Base-by-base conservation (phyloP, 1,284 basidiomycete genomes). In the Sparassis latifolia region DNA sequence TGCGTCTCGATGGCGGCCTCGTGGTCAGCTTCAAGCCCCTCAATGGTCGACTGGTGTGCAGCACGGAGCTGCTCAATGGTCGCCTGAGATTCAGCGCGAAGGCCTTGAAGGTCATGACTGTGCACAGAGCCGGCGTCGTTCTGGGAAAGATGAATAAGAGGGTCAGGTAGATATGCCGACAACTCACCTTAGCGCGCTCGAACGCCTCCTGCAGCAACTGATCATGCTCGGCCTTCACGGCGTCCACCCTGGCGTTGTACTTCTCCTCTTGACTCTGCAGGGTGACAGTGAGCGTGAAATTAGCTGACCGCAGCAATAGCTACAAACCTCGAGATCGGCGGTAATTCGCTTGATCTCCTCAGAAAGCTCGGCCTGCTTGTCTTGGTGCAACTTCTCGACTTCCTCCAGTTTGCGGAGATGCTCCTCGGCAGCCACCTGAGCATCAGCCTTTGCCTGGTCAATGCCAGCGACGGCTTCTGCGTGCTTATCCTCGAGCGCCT, bases 151-250 rank as follows among this genome's bases (percentile, higher is more conserved):
- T 20, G 20, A 46, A 48, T 35, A 51, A 56, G 47, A 52, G 43
- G 44, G 44, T 35, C 4, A 2, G 30, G 10, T 32, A 39, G 32
- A 47, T 43, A 44, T 10, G 41, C 49, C 45, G 37, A 45, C 6
- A 45, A 9, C 69, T 42, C 52, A 83, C 89, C 79, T 89, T 91
- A 10, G 89, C 89, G 47, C 77, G 79, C 56, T 86, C 77, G 62
- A 89, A 91, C 2, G 82, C 83, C 53, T 86, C 78, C 58, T 83
- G 70, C 29, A 91, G 67, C 31, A 81, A 71, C 49, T 73, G 68
- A n/a, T 77, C 74, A 54, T 89, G 84, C 59, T 89, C 84, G 12
- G 71, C 75, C 61, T 84, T 83, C 39, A 89, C 79, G 9, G 64
- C 75, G 20, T 83, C 78, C 28, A 91, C 77, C 66, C 83, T 84